A percentile compares a stretch with the other conserved stretches of the same genome.
Conservation (phyloP, 1,284 basidiomycete genomes). For the Ustilago loliicola region DNA sequence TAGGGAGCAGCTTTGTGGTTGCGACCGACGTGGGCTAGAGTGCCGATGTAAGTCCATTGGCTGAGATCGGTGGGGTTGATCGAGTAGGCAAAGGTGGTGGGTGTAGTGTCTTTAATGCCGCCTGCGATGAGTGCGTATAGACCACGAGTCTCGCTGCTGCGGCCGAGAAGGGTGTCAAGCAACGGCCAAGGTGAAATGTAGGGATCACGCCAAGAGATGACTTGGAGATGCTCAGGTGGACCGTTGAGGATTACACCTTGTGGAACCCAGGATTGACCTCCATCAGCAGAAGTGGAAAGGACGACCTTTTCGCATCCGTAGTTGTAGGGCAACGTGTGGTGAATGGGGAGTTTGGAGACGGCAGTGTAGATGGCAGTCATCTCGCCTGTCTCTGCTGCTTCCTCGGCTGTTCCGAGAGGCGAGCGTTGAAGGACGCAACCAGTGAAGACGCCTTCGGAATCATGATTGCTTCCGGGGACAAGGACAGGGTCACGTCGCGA, state of each 20-base stretch:
- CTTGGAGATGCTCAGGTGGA: slow-evolving; percentile 48
- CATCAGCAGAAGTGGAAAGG: slow-evolving; percentile 53
- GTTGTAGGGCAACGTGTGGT: slow-evolving; percentile 53
- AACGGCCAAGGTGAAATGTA: slow-evolving; percentile 54
- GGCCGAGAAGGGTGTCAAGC: slow-evolving; percentile 45
- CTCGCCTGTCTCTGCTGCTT: slow-evolving; percentile 25
- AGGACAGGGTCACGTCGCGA: slow-evolving; percentile 37
- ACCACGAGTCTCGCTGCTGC: slow-evolving; percentile 11
- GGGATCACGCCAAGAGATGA: slow-evolving; percentile 61
- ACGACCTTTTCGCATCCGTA: slow-evolving; percentile 57
- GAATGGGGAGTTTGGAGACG: slow-evolving; percentile 58
- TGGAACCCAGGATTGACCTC: slow-evolving; percentile 49
- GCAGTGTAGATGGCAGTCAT: slow-evolving; percentile 62
- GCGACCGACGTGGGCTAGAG: slow-evolving; percentile 45
- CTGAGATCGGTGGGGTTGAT: slow-evolving; percentile 45
- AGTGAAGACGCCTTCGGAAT: slow-evolving; percentile 57
- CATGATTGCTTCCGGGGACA: slow-evolving; percentile 47
- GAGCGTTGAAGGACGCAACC: slow-evolving; percentile 53
- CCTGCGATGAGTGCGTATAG: slow-evolving; percentile 58
- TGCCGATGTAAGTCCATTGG: slow-evolving; percentile 50
- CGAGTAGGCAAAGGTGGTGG: slow-evolving; percentile 55
- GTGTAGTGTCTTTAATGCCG: slow-evolving; percentile 46
- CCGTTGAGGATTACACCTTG: slow-evolving; percentile 41
- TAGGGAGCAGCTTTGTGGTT: slow-evolving; percentile 41
- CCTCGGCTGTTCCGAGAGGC: slow-evolving; percentile 22